Conservation (phyloP, 2,329 filamentous ascomycete genomes). For the Pseudocercospora vitis region DNA sequence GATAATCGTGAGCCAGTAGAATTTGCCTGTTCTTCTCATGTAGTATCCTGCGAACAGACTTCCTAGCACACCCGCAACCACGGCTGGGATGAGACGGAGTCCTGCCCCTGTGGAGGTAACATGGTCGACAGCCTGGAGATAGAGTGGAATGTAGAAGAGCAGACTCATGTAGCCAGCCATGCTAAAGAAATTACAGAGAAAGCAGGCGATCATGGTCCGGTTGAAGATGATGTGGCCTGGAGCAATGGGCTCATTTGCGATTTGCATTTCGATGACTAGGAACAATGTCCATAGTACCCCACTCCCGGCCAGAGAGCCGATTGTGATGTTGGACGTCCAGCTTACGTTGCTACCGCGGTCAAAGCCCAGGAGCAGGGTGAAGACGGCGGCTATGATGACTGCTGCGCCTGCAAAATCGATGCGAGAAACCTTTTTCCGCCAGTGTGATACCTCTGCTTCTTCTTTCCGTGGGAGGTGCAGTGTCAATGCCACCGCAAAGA, state of each 20-base stretch:
- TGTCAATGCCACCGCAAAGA: constrained; percentile 61
- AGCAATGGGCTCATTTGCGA: constrained; percentile 71
- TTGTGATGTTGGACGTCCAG: constrained; percentile 61
- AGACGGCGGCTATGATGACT: constrained; percentile 64
- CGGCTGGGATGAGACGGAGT: constrained; percentile 65
- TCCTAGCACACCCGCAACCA: constrained; percentile 61
- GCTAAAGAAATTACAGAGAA: constrained; percentile 70
- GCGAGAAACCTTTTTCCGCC: constrained; percentile 63
- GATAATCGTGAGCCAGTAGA: constrained; percentile 66
- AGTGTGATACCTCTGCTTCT: constrained; percentile 56
- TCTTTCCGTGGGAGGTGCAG: constrained; percentile 58
- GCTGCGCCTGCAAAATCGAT: constrained; percentile 74
- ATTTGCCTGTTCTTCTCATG: constrained; percentile 70
- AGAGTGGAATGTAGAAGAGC: constrained; percentile 74
- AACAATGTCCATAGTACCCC: constrained; percentile 65
- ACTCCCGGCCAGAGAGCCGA: constrained; percentile 58
- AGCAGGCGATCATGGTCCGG: constrained; percentile 64
- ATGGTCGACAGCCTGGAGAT: constrained; percentile 71
- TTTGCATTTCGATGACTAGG: constrained; percentile 64
- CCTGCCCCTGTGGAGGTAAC: constrained; percentile 65
- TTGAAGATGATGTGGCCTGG: constrained; percentile 72
- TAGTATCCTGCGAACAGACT: constrained; percentile 64
- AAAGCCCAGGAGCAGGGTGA: constrained; percentile 66
- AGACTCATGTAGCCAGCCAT: constrained; percentile 60
- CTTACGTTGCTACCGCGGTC: constrained; percentile 72